Evolutionary conservation across 306 rosid genomes (phyloP).

Genomic region (Sicyos baderoa): DNA sequence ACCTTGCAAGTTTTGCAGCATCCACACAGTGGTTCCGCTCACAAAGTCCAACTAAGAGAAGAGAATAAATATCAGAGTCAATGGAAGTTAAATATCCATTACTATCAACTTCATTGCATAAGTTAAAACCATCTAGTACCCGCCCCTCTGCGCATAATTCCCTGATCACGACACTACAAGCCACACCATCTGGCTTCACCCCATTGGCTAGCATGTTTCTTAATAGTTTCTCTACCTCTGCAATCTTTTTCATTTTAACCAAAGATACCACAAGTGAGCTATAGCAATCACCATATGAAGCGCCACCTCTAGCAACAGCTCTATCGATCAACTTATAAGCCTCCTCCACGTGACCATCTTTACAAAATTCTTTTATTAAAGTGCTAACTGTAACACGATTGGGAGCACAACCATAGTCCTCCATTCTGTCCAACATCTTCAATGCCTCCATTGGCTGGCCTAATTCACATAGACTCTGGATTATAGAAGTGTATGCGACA

Average conservation of each 20-base stretch:
- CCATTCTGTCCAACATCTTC: slow-evolving; percentile 61
- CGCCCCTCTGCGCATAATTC: slow-evolving; percentile 44
- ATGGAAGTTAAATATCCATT: slow-evolving; percentile 39
- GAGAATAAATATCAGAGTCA: slow-evolving; percentile 50
- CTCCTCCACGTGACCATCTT: slow-evolving; percentile 42
- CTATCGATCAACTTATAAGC: slow-evolving; percentile 50
- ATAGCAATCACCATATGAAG: slow-evolving; percentile 50
- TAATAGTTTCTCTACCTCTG: slow-evolving; percentile 63
- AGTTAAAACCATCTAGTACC: slow-evolving; percentile 45
- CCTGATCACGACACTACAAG: slow-evolving; percentile 55
- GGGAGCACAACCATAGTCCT: slow-evolving; percentile 47
- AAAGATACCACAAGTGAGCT: slow-evolving; percentile 60
- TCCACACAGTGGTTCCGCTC: slow-evolving; percentile 35
- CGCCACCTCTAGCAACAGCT: slow-evolving; percentile 38
- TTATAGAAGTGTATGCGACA: slow-evolving; percentile 64
- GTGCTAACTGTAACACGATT: slow-evolving; percentile 53
- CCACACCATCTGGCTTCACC: slow-evolving; percentile 48
- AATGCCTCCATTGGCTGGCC: slow-evolving; percentile 48
- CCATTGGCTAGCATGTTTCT: slow-evolving; percentile 48
- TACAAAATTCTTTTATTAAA: slow-evolving; percentile 43
- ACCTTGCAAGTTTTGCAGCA: slow-evolving; percentile 47
- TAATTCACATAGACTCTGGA: slow-evolving; percentile 57
- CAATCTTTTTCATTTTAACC: slow-evolving; percentile 32
- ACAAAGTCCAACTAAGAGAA: slow-evolving; percentile 61
- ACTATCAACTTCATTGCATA: slow-evolving; percentile 55